phyloP scores from a whole-genome alignment of 164 flowering plant genomes.

The Piper betle region DNA sequence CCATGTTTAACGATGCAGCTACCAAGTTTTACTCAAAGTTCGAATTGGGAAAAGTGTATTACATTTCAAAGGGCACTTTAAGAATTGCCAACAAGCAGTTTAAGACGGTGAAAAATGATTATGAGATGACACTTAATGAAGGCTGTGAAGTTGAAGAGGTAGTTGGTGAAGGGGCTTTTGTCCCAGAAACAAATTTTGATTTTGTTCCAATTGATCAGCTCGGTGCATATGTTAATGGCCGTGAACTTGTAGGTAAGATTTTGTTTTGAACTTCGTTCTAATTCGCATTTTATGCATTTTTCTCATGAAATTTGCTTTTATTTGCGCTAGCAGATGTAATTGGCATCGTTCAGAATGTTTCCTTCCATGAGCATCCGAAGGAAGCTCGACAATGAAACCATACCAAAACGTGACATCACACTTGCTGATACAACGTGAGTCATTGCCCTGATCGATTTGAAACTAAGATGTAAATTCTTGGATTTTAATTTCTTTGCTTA shows the following conservation, averaged over 20 bases:
- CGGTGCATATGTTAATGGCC: constrained; percentile 68
- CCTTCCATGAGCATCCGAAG: constrained; percentile 71
- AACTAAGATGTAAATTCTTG: not conserved
- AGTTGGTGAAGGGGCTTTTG: constrained; percentile 41
- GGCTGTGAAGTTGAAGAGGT: constrained; percentile 84
- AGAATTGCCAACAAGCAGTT: constrained; percentile 85
- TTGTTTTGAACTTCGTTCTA: not conserved
- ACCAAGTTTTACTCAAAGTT: constrained; percentile 66
- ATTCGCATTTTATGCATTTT: not conserved
- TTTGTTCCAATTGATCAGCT: constrained; percentile 76
- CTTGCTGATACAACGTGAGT: constrained; percentile 88
- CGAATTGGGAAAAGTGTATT: constrained; percentile 76
- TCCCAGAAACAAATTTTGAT: constrained; percentile 66
- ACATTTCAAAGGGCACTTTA: constrained; percentile 71
- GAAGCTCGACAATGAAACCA: constrained; percentile 62
- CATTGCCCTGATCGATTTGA: not conserved
- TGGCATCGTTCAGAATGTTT: constrained; percentile 86
- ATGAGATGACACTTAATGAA: constrained; percentile 91
- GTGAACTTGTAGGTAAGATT: constrained; percentile 62
- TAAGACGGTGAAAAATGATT: constrained; percentile 84
- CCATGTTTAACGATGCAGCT: constrained; percentile 95
- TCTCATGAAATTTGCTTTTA: not conserved
- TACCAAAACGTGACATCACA: constrained; percentile 88
- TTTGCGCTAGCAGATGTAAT: constrained; percentile 44
- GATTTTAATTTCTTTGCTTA: no score